Evolutionary conservation across 495 filamentous ascomycete genomes (phyloP).

Genomic region (Aspergillus kassunensis): DNA sequence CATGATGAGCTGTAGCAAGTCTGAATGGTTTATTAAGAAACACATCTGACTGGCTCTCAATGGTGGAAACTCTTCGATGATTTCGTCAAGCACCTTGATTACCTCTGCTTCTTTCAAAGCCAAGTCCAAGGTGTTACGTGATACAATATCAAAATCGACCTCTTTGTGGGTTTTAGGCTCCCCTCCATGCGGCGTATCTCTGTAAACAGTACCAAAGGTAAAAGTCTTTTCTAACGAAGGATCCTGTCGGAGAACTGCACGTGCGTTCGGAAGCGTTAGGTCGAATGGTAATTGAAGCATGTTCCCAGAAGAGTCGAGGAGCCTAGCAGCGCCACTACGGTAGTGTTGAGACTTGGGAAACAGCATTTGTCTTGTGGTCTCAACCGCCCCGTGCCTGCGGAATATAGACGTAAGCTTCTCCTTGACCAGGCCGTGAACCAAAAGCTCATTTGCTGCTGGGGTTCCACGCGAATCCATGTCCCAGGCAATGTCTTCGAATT

Average conservation of each 20-base stretch:
- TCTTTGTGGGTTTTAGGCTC: constrained; percentile 81
- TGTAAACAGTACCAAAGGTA: constrained; percentile 84
- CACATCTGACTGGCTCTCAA: constrained; percentile 70
- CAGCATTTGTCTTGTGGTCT: constrained; percentile 65
- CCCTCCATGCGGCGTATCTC: constrained; percentile 69
- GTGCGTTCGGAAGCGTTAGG: constrained; percentile 82
- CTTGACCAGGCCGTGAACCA: constrained; percentile 72
- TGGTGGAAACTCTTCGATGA: constrained; percentile 76
- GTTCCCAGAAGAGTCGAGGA: constrained; percentile 79
- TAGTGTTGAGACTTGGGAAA: constrained; percentile 83
- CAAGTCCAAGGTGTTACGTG: constrained; percentile 72
- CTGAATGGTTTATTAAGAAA: constrained; percentile 88
- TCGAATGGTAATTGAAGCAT: constrained; percentile 89
- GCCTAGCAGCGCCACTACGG: constrained; percentile 62
- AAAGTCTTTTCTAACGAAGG: constrained; percentile 71
- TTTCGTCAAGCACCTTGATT: constrained; percentile 90
- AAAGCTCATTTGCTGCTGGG: constrained; percentile 57
- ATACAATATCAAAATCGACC: constrained; percentile 93
- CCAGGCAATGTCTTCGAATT: constrained; percentile 83
- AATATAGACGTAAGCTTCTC: constrained; percentile 75
- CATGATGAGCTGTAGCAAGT: constrained; percentile 77
- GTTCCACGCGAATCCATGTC: constrained; percentile 60
- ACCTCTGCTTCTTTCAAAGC: constrained; percentile 90
- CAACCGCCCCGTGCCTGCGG: constrained; percentile 86
- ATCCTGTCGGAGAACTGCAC: constrained; percentile 71